These are phyloP conservation scores for Fusarium marasasianum DNA, from an alignment of 2,329 filamentous ascomycete genomes.

Conservation along the genomic window DNA sequence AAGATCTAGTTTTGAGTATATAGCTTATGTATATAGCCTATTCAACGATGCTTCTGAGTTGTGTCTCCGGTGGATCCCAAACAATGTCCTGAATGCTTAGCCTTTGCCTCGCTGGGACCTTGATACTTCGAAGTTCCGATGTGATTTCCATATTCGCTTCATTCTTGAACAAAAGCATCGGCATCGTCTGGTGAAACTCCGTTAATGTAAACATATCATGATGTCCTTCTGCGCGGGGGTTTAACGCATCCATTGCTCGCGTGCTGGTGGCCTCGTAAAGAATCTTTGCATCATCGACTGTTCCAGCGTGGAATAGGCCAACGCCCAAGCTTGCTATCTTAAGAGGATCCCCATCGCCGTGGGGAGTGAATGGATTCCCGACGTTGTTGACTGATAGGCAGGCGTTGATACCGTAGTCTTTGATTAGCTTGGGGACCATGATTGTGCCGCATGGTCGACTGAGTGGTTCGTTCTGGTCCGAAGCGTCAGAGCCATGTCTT, in stretches of 20 bases:
- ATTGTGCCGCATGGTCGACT: slow-evolving; percentile 10
- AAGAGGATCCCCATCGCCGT: not conserved
- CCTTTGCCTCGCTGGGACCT: not conserved
- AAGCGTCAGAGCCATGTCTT: not conserved
- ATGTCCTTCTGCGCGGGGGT: accelerated
- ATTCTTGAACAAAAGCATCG: slow-evolving; percentile 6
- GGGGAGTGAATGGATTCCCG: not conserved
- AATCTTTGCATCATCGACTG: not conserved
- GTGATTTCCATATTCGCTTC: not conserved
- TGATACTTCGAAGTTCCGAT: not conserved
- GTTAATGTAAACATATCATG: accelerated
- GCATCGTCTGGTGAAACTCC: accelerated
- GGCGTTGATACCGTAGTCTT: not conserved
- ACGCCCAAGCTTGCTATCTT: slow-evolving; percentile 1
- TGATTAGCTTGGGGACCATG: slow-evolving; percentile 1
- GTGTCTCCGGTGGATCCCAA: slow-evolving; percentile 9
- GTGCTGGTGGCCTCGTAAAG: slow-evolving; percentile 12
- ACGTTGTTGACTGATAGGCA: slow-evolving; percentile 4
- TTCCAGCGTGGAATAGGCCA: slow-evolving; percentile 7
- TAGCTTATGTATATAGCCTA: not conserved
- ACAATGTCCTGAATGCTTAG: not conserved
- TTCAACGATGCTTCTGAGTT: not conserved
- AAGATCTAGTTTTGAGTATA: not conserved
- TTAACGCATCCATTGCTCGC: not conserved
- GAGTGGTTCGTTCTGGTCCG: not conserved